Conservation (phyloP, 225 moss, liverwort and hornwort species). For the Asterella californica region DNA sequence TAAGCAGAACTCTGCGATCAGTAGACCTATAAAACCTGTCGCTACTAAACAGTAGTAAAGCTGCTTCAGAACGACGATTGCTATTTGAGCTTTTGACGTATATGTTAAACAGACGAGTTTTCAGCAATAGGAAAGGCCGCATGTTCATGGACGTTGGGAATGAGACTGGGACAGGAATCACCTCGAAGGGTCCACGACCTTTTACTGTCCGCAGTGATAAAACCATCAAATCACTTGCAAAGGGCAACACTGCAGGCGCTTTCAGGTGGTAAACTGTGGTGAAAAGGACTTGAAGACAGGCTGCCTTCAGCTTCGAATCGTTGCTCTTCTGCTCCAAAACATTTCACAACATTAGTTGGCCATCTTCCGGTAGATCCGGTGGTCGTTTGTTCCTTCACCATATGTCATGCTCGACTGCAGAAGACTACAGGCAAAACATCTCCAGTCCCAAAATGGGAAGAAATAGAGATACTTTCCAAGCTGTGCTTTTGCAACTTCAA, state of each 20-base stretch:
- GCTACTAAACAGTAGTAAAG: background rate
- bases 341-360: background rate
- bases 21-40: background rate
- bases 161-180: slow-evolving; percentile 9
- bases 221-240: slow-evolving; percentile 62
- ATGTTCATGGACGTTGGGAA: background rate
- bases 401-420: too few relatives aligned
- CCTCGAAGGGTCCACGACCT: slow-evolving; percentile 61
- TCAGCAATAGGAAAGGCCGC: background rate
- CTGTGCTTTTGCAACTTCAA: background rate
- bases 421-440: background rate
- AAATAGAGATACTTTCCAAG: background rate
- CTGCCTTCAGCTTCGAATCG: slow-evolving; percentile 53
- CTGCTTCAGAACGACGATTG: background rate
- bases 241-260: slow-evolving; percentile 58
- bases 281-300: slow-evolving; percentile 91
- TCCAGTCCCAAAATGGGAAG: background rate
- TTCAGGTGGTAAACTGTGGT: slow-evolving; percentile 89
- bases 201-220: slow-evolving; percentile 56
- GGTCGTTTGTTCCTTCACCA: background rate
- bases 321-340: slow-evolving; percentile 41
- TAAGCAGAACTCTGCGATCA: background rate
- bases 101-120: too few relatives aligned
- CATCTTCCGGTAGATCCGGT: background rate
- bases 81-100: background rate